phyloP scores from a whole-genome alignment of 495 filamentous ascomycete genomes.

The Astrothelium macrocarpum region DNA sequence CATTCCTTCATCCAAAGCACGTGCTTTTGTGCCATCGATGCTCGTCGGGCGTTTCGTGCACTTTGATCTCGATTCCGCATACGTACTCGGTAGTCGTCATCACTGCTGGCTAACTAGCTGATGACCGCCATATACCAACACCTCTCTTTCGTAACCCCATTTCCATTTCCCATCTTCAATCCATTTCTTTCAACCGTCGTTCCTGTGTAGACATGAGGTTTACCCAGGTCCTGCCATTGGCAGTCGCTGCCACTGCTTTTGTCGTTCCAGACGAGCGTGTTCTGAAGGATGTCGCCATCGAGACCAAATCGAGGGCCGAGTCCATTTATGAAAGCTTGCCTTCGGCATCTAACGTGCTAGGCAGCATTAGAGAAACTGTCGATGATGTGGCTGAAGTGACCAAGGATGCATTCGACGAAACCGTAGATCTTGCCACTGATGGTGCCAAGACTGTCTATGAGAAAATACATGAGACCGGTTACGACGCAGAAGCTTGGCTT shows the following conservation, averaged over 20 bases:
- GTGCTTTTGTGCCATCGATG: background rate
- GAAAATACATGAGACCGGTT: slow-evolving; percentile 32
- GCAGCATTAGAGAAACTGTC: background rate
- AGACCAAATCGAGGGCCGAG: slow-evolving; percentile 20
- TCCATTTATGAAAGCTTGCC: background rate
- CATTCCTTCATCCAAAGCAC: background rate
- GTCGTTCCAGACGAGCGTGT: slow-evolving; percentile 49
- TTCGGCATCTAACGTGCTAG: background rate
- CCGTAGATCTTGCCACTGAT: slow-evolving; percentile 32
- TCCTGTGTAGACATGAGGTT: slow-evolving; percentile 37
- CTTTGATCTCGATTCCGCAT: slow-evolving; percentile 1
- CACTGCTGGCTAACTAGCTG: background rate
- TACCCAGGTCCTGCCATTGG: slow-evolving; percentile 43
- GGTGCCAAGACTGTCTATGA: slow-evolving; percentile 29
- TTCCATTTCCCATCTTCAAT: background rate
- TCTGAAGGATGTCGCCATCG: slow-evolving; percentile 35
- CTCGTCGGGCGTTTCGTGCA: no score
- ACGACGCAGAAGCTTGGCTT: slow-evolving; percentile 39
- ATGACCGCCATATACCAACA: background rate
- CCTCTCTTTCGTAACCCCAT: background rate
- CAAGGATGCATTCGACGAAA: slow-evolving; percentile 41
- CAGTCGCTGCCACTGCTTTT: slow-evolving; percentile 45
- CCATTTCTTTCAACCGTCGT: background rate
- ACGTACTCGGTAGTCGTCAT: slow-evolving; percentile 4
- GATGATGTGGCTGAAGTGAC: slow-evolving; percentile 13